These are phyloP conservation scores for Hypoxylon rubiginosum DNA, from an alignment of 2,329 filamentous ascomycete genomes.

Conservation along the genomic window DNA sequence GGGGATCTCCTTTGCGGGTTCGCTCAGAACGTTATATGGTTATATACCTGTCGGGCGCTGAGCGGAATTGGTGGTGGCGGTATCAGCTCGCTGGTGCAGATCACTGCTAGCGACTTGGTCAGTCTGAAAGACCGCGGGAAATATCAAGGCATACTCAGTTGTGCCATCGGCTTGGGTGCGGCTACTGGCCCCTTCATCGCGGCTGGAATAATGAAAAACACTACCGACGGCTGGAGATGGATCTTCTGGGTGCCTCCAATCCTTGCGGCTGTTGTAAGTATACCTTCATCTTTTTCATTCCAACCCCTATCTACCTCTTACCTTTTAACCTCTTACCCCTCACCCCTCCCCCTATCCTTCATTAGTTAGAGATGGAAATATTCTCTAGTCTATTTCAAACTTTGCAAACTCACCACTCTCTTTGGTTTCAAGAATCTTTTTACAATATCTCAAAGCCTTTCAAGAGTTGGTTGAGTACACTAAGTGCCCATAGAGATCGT, in stretches of 20 bases:
- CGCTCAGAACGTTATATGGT: constrained; percentile 44
- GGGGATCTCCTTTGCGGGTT: constrained; percentile 56
- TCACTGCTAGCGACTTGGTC: constrained; percentile 55
- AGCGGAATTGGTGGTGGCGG: constrained; percentile 50
- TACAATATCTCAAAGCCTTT: too few relatives aligned
- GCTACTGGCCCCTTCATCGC: constrained; percentile 48
- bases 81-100: constrained; percentile 51
- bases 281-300: neutral
- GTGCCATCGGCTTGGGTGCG: constrained; percentile 44
- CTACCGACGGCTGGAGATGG: constrained; percentile 39
- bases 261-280: constrained; percentile 26
- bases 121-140: constrained; percentile 54
- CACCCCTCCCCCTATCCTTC: neutral
- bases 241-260: constrained; percentile 46
- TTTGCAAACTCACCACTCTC: too few relatives aligned
- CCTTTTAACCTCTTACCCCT: neutral
- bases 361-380: neutral
- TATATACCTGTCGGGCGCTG: constrained; percentile 51
- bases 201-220: constrained; percentile 26
- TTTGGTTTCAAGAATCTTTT: too few relatives aligned
- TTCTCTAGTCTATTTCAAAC: too few relatives aligned
- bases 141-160: constrained; percentile 52
- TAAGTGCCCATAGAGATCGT: neutral
- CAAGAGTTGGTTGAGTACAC: too few relatives aligned
- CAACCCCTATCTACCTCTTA: neutral